phyloP scores from a whole-genome alignment of 208 protist genomes.

The Balamuthia mandrillaris region DNA sequence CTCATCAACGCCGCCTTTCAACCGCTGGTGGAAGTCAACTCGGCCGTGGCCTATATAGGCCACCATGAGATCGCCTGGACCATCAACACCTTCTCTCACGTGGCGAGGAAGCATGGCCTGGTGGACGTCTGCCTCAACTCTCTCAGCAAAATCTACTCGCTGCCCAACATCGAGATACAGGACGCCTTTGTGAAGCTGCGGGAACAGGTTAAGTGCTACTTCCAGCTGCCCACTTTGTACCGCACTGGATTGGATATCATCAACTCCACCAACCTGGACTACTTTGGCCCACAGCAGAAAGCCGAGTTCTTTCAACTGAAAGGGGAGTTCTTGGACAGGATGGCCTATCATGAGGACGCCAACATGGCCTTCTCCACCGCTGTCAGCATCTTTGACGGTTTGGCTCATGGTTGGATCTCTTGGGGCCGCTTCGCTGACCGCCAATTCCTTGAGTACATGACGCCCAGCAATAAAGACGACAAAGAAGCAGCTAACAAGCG shows the following conservation, averaged over 20 bases:
- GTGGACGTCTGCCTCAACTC: constrained; percentile 60
- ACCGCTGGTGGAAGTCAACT: constrained; percentile 11
- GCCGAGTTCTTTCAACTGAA: constrained; percentile 69
- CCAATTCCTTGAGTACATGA: constrained; percentile 2
- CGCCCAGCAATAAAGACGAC: too few relatives aligned
- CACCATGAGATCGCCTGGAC: constrained; percentile 70
- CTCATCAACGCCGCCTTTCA: constrained; percentile 31
- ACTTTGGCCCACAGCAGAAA: constrained; percentile 58
- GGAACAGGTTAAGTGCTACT: constrained; percentile 71
- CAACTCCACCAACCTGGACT: constrained; percentile 61
- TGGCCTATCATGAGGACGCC: constrained; percentile 49
- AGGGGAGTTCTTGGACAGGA: constrained; percentile 56
- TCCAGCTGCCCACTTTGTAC: constrained; percentile 51
- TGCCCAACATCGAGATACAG: constrained; percentile 69
- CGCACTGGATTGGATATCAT: constrained; percentile 60
- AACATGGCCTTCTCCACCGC: constrained; percentile 57
- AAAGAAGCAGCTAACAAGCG: too few relatives aligned
- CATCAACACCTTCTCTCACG: constrained; percentile 66
- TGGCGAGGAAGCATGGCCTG: constrained; percentile 66
- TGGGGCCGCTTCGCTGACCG: constrained; percentile 64
- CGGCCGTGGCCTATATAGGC: constrained; percentile 42
- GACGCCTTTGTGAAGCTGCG: constrained; percentile 70
- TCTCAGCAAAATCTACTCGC: constrained; percentile 61
- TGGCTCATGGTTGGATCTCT: constrained; percentile 49
- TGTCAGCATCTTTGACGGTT: constrained; percentile 43